Base-by-base conservation (phyloP, 176 grass and related monocot species). In the Bromus sterilis region DNA sequence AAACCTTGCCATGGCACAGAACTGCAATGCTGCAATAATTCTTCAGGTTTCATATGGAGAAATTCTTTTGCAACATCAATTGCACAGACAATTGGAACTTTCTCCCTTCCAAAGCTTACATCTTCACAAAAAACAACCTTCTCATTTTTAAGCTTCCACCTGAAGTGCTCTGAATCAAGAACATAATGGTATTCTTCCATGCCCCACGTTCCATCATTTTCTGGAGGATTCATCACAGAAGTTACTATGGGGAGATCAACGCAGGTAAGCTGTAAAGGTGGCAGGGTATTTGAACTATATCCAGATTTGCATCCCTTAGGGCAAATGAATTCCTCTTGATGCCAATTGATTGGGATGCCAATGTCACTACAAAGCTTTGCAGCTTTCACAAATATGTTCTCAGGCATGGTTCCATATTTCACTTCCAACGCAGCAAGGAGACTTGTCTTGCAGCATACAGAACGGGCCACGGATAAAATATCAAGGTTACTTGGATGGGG, bases 341-440 rank as follows among this genome's bases (percentile, higher is more conserved):
- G 91, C 97, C 97, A 99, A 78, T 88, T 83, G 74, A 95, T 91
- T 86, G 83, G 85, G 23, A 93, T 92, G 84, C 94, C 90, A 77
- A 89, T 76, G 58, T 99, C 97, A 84, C 93, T 95, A 86, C 89
- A 99, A 80, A 99, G 80, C 68, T 95, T 99, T 78, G 93, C 89
- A 66, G 97, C 97, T 81, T 91, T 99, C 69, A 95, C 87, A 80
- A 80, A 99, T 46, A 99, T 64, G 75, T 91, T 99, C 15, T 93
- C 85, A 79, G 88, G 97, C 53, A 99, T 79, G 26, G 67, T 35
- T 55, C 91, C 97, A 71, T 87, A 99, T 89, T 99, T 99, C 56
- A 56, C 82, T 74, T 99, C 91, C 71, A 99, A 85, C 76, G 87
- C 85, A 74, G 84, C 33, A 91, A 85, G 26, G 77, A 99, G 89